These are phyloP conservation scores for Gnomoniopsis sp. DNA, from an alignment of 2,329 filamentous ascomycete genomes.

Conservation along the genomic window DNA sequence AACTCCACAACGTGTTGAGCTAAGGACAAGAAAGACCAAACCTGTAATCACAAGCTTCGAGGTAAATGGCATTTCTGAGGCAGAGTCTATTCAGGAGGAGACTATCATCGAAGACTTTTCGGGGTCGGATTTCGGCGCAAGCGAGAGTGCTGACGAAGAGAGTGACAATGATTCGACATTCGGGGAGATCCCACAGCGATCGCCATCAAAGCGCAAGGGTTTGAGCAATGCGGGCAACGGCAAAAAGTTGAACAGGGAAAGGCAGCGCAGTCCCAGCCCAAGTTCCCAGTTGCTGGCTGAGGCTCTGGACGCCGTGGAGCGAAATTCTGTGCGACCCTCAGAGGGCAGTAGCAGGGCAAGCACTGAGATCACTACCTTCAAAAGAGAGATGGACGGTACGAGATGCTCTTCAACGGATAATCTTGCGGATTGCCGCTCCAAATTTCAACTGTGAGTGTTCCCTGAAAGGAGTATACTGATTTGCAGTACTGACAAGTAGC, in stretches of 20 bases:
- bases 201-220: slow-evolving; percentile 3
- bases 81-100: slow-evolving; percentile 13
- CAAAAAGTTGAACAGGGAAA: not conserved
- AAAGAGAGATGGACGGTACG: not conserved
- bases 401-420: not conserved
- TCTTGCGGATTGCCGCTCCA: not conserved
- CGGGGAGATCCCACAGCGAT: not conserved
- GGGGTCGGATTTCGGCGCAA: slow-evolving; percentile 9
- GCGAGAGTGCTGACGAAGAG: not conserved
- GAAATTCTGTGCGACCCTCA: not conserved
- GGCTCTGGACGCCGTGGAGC: slow-evolving; percentile 10
- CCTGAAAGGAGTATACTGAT: not conserved
- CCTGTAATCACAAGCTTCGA: not conserved
- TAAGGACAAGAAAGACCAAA: not conserved
- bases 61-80: not conserved
- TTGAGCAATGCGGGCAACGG: not conserved
- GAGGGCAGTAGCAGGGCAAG: not conserved
- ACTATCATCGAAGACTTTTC: slow-evolving; percentile 14
- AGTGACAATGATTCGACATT: not conserved
- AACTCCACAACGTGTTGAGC: slow-evolving; percentile 8
- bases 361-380: not conserved
- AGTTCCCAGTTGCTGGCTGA: slow-evolving; percentile 15
- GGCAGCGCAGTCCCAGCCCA: slow-evolving; percentile 9
- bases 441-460: slow-evolving; percentile 3
- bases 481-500: not conserved